A percentile compares a stretch with the other conserved stretches of the same genome.
phyloP scores from a whole-genome alignment of 2,329 filamentous ascomycete species.

The Calonectria ilicicola region DNA sequence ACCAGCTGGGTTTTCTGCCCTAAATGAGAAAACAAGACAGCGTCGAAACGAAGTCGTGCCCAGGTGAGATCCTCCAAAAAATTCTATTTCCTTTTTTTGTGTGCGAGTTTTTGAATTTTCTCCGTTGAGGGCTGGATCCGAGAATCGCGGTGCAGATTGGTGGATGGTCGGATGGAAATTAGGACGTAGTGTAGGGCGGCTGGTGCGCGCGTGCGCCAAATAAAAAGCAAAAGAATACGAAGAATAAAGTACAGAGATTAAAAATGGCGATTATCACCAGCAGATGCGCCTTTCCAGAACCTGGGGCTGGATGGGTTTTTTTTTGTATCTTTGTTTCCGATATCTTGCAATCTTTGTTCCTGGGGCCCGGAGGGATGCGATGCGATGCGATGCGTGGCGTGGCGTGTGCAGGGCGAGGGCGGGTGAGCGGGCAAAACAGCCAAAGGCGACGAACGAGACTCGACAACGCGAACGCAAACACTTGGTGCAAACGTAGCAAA shows the following conservation, averaged over 20 bases:
- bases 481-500: slow-evolving; percentile 36
- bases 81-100: slow-evolving; percentile 43
- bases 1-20: slow-evolving; percentile 40
- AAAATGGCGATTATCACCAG: slow-evolving; percentile 42
- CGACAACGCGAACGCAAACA: slow-evolving; percentile 37
- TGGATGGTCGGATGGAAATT: slow-evolving; percentile 37
- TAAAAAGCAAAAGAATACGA: slow-evolving; percentile 44
- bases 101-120: slow-evolving; percentile 34
- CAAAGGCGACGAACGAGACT: slow-evolving; percentile 33
- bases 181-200: slow-evolving; percentile 34
- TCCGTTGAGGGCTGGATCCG: slow-evolving; percentile 31
- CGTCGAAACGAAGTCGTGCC: slow-evolving; percentile 33
- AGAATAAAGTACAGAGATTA: slow-evolving; percentile 44
- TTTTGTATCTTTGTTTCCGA: slow-evolving; percentile 36
- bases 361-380: neutral
- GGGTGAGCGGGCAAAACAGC: slow-evolving; percentile 27
- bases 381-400: slow-evolving; percentile 10
- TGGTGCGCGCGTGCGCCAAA: slow-evolving; percentile 23
- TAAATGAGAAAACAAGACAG: slow-evolving; percentile 34
- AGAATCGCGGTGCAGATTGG: slow-evolving; percentile 38
- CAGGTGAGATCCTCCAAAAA: slow-evolving; percentile 36
- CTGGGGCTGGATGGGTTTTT: slow-evolving; percentile 28
- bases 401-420: slow-evolving; percentile 24
- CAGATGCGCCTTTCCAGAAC: slow-evolving; percentile 45
- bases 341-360: slow-evolving; percentile 31